Evolutionary conservation across 2,329 filamentous ascomycete species (phyloP).

Genomic region (Saccharata proteae): DNA sequence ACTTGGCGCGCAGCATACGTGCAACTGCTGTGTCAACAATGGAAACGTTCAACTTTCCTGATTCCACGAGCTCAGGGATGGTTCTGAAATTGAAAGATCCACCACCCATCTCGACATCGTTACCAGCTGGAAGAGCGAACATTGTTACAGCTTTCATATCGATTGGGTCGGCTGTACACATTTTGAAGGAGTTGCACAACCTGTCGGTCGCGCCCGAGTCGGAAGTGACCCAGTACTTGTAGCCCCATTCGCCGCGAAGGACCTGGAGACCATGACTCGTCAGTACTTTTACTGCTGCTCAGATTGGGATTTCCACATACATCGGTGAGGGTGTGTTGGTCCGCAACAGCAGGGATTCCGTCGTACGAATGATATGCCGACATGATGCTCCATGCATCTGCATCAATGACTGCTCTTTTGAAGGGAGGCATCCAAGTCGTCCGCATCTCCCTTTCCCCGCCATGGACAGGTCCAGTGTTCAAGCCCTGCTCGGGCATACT

Average conservation of each 20-base stretch:
- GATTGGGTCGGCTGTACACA: slow-evolving; percentile 48
- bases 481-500: slow-evolving; percentile 59
- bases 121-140: slow-evolving; percentile 53
- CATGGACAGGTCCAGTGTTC: slow-evolving; percentile 51
- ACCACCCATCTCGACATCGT: slow-evolving; percentile 66
- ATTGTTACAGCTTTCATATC: slow-evolving; percentile 55
- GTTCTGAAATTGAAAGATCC: slow-evolving; percentile 58
- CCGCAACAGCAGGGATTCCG: slow-evolving; percentile 54
- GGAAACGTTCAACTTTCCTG: slow-evolving; percentile 46
- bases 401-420: slow-evolving; percentile 60
- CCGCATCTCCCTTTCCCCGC: slow-evolving; percentile 42
- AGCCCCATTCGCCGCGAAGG: slow-evolving; percentile 60
- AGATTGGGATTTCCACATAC: not conserved
- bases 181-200: slow-evolving; percentile 50
- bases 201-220: slow-evolving; percentile 63
- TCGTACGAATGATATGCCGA: slow-evolving; percentile 65
- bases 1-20: slow-evolving; percentile 55
- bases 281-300: too few relatives aligned
- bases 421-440: slow-evolving; percentile 47
- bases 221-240: slow-evolving; percentile 53
- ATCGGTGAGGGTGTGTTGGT: slow-evolving; percentile 50
- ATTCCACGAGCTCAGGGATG: slow-evolving; percentile 52
- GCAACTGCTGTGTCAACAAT: slow-evolving; percentile 55
- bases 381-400: slow-evolving; percentile 57
- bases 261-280: slow-evolving; percentile 27